phyloP scores from a whole-genome alignment of 2,329 filamentous ascomycete genomes.

The Scedosporium dehoogii region DNA sequence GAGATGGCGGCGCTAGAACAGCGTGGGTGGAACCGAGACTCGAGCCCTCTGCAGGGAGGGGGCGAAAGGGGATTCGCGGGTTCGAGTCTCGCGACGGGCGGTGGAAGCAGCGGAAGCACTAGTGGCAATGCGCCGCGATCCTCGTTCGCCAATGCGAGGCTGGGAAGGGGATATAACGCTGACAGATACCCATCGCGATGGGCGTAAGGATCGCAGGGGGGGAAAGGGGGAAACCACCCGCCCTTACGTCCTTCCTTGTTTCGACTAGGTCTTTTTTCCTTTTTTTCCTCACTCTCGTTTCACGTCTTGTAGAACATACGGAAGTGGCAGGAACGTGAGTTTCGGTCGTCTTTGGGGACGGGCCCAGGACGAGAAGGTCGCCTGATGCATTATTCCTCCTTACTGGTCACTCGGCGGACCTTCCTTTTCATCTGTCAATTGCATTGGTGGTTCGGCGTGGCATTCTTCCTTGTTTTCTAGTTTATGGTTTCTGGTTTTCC shows the following conservation, averaged over 20 bases:
- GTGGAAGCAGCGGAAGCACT: neutral
- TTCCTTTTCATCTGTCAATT: neutral
- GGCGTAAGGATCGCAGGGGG: neutral
- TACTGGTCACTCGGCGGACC: too few relatives aligned
- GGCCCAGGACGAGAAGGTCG: too few relatives aligned
- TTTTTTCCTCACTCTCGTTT: too few relatives aligned
- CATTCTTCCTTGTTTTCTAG: neutral
- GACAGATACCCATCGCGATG: neutral
- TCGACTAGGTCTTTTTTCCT: too few relatives aligned
- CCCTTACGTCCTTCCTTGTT: too few relatives aligned
- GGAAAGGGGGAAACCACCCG: too few relatives aligned
- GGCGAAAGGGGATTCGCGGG: neutral
- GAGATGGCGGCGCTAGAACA: conserved; percentile 53
- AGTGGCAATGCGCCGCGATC: neutral
- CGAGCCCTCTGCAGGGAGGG: neutral
- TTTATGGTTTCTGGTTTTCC: neutral
- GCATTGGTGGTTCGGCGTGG: neutral
- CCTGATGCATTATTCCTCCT: too few relatives aligned
- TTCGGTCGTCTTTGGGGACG: too few relatives aligned
- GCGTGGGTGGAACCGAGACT: conserved; percentile 18
- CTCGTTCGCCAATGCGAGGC: neutral
- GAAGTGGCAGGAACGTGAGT: too few relatives aligned
- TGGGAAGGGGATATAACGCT: neutral
- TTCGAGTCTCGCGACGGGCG: neutral
- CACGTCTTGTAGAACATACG: too few relatives aligned